These are phyloP conservation scores for Plicaturopsis crispa DNA, from an alignment of 768 basidiomycete species.

Conservation along the genomic window DNA sequence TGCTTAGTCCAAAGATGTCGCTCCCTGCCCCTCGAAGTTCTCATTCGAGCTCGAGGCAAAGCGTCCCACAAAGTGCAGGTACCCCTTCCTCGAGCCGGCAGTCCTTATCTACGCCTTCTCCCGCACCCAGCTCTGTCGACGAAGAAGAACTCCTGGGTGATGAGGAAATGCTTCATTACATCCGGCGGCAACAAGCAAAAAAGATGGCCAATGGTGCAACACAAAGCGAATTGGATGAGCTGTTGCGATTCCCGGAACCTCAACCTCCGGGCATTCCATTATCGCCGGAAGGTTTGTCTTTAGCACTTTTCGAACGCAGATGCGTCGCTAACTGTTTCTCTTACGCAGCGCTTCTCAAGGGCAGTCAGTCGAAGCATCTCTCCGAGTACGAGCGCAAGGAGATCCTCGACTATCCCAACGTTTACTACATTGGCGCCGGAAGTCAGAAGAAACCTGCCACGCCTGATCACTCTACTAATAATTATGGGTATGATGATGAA, in stretches of 20 bases:
- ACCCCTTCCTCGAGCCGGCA: constrained; percentile 69
- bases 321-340: constrained; percentile 5
- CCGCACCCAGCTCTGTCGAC: constrained; percentile 66
- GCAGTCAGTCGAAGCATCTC: constrained; percentile 60
- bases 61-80: constrained; percentile 40
- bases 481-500: constrained; percentile 96
- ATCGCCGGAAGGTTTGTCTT: constrained; percentile 60
- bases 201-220: constrained; percentile 76
- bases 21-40: constrained; percentile 50
- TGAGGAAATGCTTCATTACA: constrained; percentile 96
- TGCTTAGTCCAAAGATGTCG: constrained; percentile 73
- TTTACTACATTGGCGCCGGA: constrained; percentile 76
- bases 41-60: constrained; percentile 41
- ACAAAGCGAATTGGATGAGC: constrained; percentile 80
- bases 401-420: constrained; percentile 75
- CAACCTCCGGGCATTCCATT: constrained; percentile 57
- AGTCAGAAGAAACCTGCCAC: constrained; percentile 82
- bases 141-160: constrained; percentile 88
- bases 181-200: constrained; percentile 84
- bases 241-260: constrained; percentile 92
- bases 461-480: constrained; percentile 67
- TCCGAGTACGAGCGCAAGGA: constrained; percentile 90
- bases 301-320: constrained; percentile 1
- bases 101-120: constrained; percentile 80
- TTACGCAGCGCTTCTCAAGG: constrained; percentile 52